Conservation (phyloP, 371 early-diverging fungal species). For the Nosema granulosis region DNA sequence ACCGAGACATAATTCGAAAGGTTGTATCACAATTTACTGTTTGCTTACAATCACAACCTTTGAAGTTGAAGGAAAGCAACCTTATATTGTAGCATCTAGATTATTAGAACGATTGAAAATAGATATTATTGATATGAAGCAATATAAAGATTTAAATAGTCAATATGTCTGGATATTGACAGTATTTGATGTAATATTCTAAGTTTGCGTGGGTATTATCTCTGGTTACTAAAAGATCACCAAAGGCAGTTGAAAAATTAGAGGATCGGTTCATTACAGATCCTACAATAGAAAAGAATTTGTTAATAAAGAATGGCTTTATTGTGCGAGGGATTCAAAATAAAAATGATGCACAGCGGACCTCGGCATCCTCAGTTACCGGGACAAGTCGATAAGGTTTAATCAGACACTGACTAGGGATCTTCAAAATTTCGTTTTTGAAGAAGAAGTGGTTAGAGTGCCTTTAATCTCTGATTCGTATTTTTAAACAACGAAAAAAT, state of each 20-base stretch:
- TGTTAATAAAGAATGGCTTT: too few species aligned
- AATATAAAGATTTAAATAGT: neutral
- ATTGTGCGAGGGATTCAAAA: constrained; percentile 11
- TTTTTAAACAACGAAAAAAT: too few species aligned
- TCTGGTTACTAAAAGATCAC: neutral
- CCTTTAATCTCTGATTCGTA: too few species aligned
- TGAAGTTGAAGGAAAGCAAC: neutral
- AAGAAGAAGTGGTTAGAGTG: too few species aligned
- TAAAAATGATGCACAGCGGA: neutral
- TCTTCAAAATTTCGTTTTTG: too few species aligned
- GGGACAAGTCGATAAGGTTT: too few species aligned
- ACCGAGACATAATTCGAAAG: neutral
- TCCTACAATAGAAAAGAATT: too few species aligned
- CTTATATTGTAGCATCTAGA: neutral
- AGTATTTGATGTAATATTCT: neutral
- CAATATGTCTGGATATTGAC: neutral
- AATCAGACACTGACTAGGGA: too few species aligned
- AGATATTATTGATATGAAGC: neutral
- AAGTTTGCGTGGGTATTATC: neutral
- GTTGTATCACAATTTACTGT: neutral
- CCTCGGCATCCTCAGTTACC: too few species aligned
- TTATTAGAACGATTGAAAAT: neutral
- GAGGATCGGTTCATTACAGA: too few species aligned
- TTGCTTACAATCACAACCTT: neutral
- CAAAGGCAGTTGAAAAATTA: too few species aligned